phyloP scores from a whole-genome alignment of 495 filamentous ascomycete genomes.

The Extremus antarcticus region DNA sequence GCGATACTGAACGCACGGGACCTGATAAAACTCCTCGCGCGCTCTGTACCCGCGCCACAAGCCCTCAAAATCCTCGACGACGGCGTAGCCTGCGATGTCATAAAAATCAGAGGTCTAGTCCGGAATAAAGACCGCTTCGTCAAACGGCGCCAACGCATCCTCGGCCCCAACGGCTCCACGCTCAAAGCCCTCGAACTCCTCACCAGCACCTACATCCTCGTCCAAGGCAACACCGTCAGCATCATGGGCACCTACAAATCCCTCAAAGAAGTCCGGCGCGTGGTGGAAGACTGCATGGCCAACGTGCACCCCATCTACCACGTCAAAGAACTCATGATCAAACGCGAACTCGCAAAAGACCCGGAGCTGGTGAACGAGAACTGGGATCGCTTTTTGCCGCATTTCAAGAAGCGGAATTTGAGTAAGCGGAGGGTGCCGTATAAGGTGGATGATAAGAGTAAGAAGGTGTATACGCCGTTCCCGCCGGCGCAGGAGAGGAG shows the following conservation, averaged over 20 bases:
- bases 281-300: conserved; percentile 92
- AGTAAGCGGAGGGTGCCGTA: conserved; percentile 71
- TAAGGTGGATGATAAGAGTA: conserved; percentile 85
- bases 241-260: conserved; percentile 88
- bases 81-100: conserved; percentile 77
- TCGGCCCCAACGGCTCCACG: conserved; percentile 74
- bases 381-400: conserved; percentile 92
- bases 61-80: conserved; percentile 92
- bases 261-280: conserved; percentile 79
- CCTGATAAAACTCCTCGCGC: conserved; percentile 81
- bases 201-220: conserved; percentile 84
- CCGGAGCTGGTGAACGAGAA: conserved; percentile 75
- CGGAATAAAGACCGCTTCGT: conserved; percentile 95
- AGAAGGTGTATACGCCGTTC: conserved; percentile 85
- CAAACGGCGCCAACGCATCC: conserved; percentile 84
- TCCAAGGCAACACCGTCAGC: conserved; percentile 92
- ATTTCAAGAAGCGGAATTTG: conserved; percentile 94
- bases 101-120: conserved; percentile 85
- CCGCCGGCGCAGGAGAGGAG: conserved; percentile 70
- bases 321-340: conserved; percentile 99
- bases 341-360: conserved; percentile 93
- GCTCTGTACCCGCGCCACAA: conserved; percentile 85
- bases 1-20: conserved; percentile 91
- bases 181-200: conserved; percentile 94
- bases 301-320: conserved; percentile 90